phyloP scores from a whole-genome alignment of 2,329 filamentous ascomycete species.

The Pyrenophora seminiperda region DNA sequence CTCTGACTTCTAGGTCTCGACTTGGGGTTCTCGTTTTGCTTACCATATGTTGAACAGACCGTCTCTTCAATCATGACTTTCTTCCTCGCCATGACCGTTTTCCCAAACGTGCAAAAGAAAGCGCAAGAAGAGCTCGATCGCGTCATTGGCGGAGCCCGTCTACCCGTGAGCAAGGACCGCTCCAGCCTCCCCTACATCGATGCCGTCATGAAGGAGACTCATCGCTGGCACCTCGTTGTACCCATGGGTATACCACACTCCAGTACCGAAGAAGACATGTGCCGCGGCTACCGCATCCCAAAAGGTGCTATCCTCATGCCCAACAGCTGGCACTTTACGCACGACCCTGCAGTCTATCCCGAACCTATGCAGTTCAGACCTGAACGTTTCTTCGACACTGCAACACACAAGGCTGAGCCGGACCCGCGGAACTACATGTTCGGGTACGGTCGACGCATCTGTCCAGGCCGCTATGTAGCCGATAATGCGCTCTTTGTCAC shows the following conservation, averaged over 20 bases:
- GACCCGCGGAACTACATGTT: slow-evolving; percentile 45
- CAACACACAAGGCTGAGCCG: slow-evolving; percentile 42
- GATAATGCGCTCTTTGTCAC: slow-evolving; percentile 51
- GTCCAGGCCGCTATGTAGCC: slow-evolving; percentile 51
- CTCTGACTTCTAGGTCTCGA: not conserved
- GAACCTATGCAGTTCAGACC: slow-evolving; percentile 51
- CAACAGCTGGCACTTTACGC: slow-evolving; percentile 50
- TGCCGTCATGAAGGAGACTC: slow-evolving; percentile 49
- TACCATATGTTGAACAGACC: slow-evolving; percentile 35
- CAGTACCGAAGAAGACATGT: slow-evolving; percentile 41
- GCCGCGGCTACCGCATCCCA: slow-evolving; percentile 50
- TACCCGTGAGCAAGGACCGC: slow-evolving; percentile 56
- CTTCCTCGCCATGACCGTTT: slow-evolving; percentile 59
- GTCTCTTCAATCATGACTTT: slow-evolving; percentile 52
- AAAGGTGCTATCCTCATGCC: slow-evolving; percentile 46
- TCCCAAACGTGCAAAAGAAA: slow-evolving; percentile 54
- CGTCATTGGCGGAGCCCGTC: slow-evolving; percentile 52
- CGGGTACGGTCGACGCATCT: slow-evolving; percentile 52
- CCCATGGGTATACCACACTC: slow-evolving; percentile 43
- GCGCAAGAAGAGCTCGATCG: slow-evolving; percentile 55
- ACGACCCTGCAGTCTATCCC: slow-evolving; percentile 47
- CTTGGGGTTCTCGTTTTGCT: not conserved
- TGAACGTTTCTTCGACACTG: slow-evolving; percentile 48
- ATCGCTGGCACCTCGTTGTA: slow-evolving; percentile 46
- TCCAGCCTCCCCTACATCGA: slow-evolving; percentile 47